Evolutionary conservation across 2,329 filamentous ascomycete genomes (phyloP), one percentile per base, ranked within the genome.

Genomic region (Coleophoma eucalyptorum): DNA sequence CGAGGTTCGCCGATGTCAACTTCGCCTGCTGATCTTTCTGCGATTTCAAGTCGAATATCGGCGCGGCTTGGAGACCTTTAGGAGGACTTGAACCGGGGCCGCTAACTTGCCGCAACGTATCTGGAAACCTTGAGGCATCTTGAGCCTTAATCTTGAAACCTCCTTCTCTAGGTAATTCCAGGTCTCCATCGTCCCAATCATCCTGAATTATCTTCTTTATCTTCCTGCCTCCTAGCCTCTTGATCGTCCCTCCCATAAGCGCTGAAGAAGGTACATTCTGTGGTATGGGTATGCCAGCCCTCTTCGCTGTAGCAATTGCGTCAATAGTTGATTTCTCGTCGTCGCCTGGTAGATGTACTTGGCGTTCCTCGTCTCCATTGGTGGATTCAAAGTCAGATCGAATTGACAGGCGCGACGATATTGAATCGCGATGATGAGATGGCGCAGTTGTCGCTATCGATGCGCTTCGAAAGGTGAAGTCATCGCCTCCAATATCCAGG

Each of bases 231-330:
- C 92, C 92, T 33, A 97, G 77, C 59, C 92, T 80, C 72, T 95
- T 96, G 65, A 97, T 97, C 10, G 91, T 93, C 48, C 94, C 94
- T 48, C 93, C 93, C 67, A 94, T 81, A 40, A 99, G 75, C 31
- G 94, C 94, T 18, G 93, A 96, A 31, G 89, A 83, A 1, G 93
- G 91, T 32, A 97, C 84, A 65, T 92, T 92, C 47, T 82, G 76
- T 26, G 94, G 94, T 50, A 97, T 83, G 6, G 94, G 93, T 57
- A 99, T 96, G 59, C 94, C 94, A 21, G 91, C 92, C 66, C 84
- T 86, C 63, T 90, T 88, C 33, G 92, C 93, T 6, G 90, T 89
- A 20, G 89, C 83, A 62, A 99, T 93, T 53, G 94, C 92, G 65
- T 95, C 88, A 60, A 86, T 73, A 10, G 88, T 95, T 1, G 90